Base-by-base conservation (phyloP, 257 asterid species). In the Avicennia marina region DNA sequence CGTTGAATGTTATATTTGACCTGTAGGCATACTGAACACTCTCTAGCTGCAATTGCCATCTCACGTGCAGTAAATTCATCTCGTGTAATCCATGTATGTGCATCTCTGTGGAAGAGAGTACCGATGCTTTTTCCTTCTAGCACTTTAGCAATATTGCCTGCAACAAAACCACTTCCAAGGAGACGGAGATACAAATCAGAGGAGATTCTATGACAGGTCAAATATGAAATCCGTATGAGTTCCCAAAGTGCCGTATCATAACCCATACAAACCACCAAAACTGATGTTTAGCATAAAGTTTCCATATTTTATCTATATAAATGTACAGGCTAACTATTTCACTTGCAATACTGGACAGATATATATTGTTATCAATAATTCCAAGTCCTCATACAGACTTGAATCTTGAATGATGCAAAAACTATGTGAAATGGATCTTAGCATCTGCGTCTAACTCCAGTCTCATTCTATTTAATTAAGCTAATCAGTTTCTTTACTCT, bases 11-110 rank as follows among this genome's bases (percentile, higher is more conserved):
- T 9, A 21, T 21, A 32, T 27, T 42, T 32, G 51, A 83, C 95
- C 89, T 86, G 95, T 60, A 87, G 79, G 50, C 78, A 70, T 22
- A 74, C 70, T 13, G 94, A 82, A 72, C 89, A 74, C 67, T 77
- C 94, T 75, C 90, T 75, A 5, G 96, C 96, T 63, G 90, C 85
- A 66, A 72, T 69, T 29, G 91, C 96, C 96, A 87, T 81, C 47
- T 78, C 90, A 9, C 75, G 73, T 16, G 80, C 78, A 45, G 73
- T 71, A 17, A 61, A 46, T 22, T 87, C 96, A 24, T 69, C 77
- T 31, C 51, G 19, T 48, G 73, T 69, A 45, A 21, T 63, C 96
- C 86, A 87, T n/a, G 60, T 61, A 56, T 72, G 73, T 42, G 96
- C 88, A 58, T 87, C 96, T 53, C 69, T 59, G 66, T 87, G 96